phyloP scores from a whole-genome alignment of 1,284 basidiomycete genomes.

The Malassezia nana region DNA sequence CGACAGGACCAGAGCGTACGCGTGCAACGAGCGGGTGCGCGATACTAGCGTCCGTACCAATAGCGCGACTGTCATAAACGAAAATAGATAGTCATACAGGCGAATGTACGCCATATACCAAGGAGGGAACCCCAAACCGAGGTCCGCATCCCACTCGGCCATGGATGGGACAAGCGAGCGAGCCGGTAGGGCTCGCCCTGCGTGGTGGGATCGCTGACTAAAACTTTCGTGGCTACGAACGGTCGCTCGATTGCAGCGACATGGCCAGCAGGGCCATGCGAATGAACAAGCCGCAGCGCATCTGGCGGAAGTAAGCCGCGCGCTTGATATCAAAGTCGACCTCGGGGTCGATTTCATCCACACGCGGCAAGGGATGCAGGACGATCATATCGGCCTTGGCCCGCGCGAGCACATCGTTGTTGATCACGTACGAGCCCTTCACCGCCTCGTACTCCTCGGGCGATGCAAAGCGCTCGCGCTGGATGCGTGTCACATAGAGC shows the following conservation, averaged over 20 bases:
- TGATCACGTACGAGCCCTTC: constrained; percentile 84
- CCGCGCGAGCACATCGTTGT: constrained; percentile 79
- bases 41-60: neutral
- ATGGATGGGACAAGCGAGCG: neutral
- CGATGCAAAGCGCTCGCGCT: constrained; percentile 82
- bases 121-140: neutral
- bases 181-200: no score
- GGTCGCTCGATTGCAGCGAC: constrained; percentile 23
- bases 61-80: neutral
- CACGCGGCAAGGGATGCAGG: constrained; percentile 90
- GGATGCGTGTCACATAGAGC: constrained; percentile 88
- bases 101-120: neutral
- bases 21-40: neutral
- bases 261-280: constrained; percentile 45
- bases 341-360: constrained; percentile 95
- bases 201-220: neutral
- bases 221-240: neutral
- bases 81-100: neutral
- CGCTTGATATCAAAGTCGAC: constrained; percentile 91
- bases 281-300: constrained; percentile 86
- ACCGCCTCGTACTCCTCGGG: constrained; percentile 78
- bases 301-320: constrained; percentile 95
- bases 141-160: constrained; percentile 1
- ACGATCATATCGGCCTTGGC: constrained; percentile 96
- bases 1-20: neutral